phyloP scores from a whole-genome alignment of 2,329 filamentous ascomycete genomes.

The Aspergillus novofumigatus region DNA sequence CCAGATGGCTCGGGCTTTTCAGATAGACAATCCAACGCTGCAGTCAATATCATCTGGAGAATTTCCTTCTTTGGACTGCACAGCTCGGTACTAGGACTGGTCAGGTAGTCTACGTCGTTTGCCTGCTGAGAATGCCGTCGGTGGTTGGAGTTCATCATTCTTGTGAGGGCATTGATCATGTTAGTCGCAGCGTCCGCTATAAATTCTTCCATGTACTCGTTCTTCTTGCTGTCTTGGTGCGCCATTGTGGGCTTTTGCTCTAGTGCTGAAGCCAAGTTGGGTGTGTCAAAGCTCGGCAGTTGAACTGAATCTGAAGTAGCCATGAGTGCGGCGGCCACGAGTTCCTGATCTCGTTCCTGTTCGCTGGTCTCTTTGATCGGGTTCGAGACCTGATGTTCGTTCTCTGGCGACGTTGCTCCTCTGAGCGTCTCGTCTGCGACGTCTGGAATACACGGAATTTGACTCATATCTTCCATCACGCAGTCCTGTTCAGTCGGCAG shows the following conservation, averaged over 20 bases:
- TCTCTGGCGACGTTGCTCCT: not conserved
- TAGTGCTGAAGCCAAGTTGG: conserved; percentile 9
- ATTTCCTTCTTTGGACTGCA: conserved; percentile 30
- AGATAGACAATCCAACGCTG: conserved; percentile 25
- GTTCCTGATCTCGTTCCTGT: not conserved
- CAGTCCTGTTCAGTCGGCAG: conserved; percentile 9
- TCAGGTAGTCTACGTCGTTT: conserved; percentile 18
- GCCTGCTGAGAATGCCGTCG: conserved; percentile 19
- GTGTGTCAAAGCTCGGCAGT: conserved; percentile 8
- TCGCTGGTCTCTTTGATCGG: not conserved
- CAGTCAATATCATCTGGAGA: conserved; percentile 28
- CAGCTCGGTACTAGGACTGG: conserved; percentile 17
- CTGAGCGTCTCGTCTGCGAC: conserved; percentile 2
- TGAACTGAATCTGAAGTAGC: conserved; percentile 7
- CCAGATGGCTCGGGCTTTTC: conserved; percentile 4
- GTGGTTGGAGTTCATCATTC: conserved; percentile 25
- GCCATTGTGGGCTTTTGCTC: conserved; percentile 6
- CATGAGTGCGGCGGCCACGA: not conserved
- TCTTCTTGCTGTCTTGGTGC: conserved; percentile 2
- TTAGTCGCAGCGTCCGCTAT: conserved; percentile 28
- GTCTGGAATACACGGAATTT: conserved; percentile 2
- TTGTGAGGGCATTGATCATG: conserved; percentile 32
- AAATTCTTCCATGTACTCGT: conserved; percentile 16
- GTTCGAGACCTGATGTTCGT: conserved; percentile 1
- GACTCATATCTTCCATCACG: not conserved